These are phyloP conservation scores for Priceomyces castillae DNA, from an alignment of 805 yeast species.

Conservation along the genomic window DNA sequence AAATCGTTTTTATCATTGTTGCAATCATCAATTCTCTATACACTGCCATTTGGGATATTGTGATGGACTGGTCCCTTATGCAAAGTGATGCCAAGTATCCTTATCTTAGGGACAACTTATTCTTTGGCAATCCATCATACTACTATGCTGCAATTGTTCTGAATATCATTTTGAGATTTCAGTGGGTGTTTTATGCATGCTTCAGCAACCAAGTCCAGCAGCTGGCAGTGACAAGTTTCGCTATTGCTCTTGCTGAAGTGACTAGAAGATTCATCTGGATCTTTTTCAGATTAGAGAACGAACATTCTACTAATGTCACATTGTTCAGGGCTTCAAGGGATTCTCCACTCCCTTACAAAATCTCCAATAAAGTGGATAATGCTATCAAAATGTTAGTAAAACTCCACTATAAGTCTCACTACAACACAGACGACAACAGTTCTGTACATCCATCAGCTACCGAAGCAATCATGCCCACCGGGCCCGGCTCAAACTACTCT, in stretches of 20 bases:
- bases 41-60: conserved; percentile 80
- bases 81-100: conserved; percentile 59
- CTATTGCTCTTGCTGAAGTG: conserved; percentile 78
- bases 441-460: background rate
- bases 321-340: conserved; percentile 86
- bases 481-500: background rate
- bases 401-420: conserved; percentile 22
- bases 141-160: conserved; percentile 67
- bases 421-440: background rate
- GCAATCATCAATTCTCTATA: conserved; percentile 71
- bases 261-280: conserved; percentile 86
- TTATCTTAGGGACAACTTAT: conserved; percentile 69
- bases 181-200: conserved; percentile 87
- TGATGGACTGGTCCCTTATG: conserved; percentile 94
- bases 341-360: conserved; percentile 75
- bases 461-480: background rate
- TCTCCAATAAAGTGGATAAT: conserved; percentile 30
- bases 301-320: conserved; percentile 87
- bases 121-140: conserved; percentile 51
- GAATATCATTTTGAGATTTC: conserved; percentile 77
- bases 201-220: conserved; percentile 78
- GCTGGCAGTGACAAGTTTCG: conserved; percentile 81
- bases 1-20: conserved; percentile 66
- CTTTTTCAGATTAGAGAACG: conserved; percentile 91
- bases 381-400: conserved; percentile 37